Percentiles rank a stretch among this genome's conserved stretches.
Conservation (phyloP, 2,329 filamentous ascomycete genomes). For the Zalaria obscura region DNA sequence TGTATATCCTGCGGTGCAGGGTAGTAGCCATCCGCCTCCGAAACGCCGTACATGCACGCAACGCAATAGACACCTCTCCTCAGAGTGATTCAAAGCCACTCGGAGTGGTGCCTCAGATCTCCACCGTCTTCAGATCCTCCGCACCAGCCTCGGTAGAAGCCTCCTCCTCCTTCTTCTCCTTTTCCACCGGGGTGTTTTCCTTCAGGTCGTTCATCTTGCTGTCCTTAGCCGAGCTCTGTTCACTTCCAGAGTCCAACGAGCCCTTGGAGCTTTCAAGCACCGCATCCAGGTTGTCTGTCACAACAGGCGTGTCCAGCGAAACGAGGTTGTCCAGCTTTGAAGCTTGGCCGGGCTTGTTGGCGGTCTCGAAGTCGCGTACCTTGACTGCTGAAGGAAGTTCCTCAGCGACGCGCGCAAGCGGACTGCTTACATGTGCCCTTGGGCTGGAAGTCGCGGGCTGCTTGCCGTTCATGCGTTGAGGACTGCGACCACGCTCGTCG, state of each 20-base stretch:
- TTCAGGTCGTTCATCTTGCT: conserved; percentile 15
- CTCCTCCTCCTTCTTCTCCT: conserved; percentile 13
- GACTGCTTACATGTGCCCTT: conserved; percentile 53
- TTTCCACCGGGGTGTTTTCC: conserved; percentile 21
- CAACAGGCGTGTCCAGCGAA: conserved; percentile 2
- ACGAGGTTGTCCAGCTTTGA: conserved; percentile 4
- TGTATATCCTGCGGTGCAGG: no score
- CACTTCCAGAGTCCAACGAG: conserved; percentile 1
- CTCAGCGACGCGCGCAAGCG: conserved; percentile 61
- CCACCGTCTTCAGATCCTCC: conserved; percentile 33
- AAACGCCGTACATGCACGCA: no score
- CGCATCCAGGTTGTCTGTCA: conserved; percentile 1
- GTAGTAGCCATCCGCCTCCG: no score
- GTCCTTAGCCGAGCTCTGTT: background rate
- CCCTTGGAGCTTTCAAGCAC: conserved; percentile 2
- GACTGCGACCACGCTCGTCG: conserved; percentile 54
- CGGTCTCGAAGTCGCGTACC: background rate
- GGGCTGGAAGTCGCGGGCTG: conserved; percentile 52
- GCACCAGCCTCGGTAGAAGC: conserved; percentile 8
- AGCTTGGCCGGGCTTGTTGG: conserved; percentile 1
- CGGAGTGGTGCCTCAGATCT: conserved; percentile 18
- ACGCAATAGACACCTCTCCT: no score
- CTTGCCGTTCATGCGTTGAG: conserved; percentile 53
- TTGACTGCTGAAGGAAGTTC: conserved; percentile 28
- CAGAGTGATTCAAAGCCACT: no score